Percentiles rank a stretch among this genome's conserved stretches.
Evolutionary conservation across 345 rosid genomes (phyloP).

Genomic region (Lepidium didymum): DNA sequence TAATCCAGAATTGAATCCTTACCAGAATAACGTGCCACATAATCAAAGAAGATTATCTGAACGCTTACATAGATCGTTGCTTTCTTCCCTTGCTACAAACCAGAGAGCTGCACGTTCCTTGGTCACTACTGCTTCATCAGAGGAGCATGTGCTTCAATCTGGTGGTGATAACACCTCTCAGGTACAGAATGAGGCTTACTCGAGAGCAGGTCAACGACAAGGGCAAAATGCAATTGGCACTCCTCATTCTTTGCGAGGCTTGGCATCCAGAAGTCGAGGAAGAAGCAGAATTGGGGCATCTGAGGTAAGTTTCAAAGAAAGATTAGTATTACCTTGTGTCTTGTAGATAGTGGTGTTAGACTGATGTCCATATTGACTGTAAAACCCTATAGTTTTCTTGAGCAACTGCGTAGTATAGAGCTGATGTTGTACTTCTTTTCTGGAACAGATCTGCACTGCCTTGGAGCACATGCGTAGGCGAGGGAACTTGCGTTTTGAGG

Average conservation of each 20-base stretch:
- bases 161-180: slow-evolving; percentile 35
- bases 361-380: not conserved
- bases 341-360: not conserved
- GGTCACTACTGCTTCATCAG: slow-evolving; percentile 35
- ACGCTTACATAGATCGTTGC: slow-evolving; percentile 58
- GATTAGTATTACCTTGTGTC: not conserved
- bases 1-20: slow-evolving; percentile 38
- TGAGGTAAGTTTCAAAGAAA: slow-evolving; percentile 53
- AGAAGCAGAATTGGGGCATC: slow-evolving; percentile 59
- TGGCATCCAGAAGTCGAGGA: slow-evolving; percentile 61
- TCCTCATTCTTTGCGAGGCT: slow-evolving; percentile 49
- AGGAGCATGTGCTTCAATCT: slow-evolving; percentile 43
- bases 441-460: slow-evolving; percentile 60
- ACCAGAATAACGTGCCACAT: slow-evolving; percentile 37
- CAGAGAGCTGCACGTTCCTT: slow-evolving; percentile 36
- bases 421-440: slow-evolving; percentile 22
- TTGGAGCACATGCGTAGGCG: slow-evolving; percentile 84
- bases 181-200: slow-evolving; percentile 34
- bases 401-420: not conserved
- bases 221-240: slow-evolving; percentile 45
- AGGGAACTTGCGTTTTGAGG: slow-evolving; percentile 77
- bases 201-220: slow-evolving; percentile 56
- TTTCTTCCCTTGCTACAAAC: slow-evolving; percentile 43
- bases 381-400: not conserved
- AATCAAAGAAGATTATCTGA: slow-evolving; percentile 64